Percentiles rank a stretch among this genome's conserved stretches.
Conservation (phyloP, 176 grass and related monocot genomes). For the Musa beccarii region DNA sequence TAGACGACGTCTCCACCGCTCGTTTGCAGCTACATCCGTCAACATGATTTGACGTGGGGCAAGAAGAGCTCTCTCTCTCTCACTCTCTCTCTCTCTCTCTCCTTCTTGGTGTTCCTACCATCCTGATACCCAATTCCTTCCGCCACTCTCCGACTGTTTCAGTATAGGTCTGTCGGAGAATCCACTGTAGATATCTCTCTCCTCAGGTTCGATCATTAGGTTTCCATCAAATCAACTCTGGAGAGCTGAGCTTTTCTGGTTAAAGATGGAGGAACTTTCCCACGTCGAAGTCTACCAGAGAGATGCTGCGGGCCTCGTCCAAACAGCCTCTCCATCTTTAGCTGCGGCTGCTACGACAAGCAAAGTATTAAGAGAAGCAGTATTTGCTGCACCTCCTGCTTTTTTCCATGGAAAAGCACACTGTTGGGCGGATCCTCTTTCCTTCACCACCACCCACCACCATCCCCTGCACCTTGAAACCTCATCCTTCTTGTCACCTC, state of each 20-base stretch:
- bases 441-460: conserved; percentile 14
- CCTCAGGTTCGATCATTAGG: background rate
- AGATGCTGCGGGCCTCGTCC: background rate
- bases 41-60: conserved; percentile 1
- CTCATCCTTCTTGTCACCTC: background rate
- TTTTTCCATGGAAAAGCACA: background rate
- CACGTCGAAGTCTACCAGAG: conserved; percentile 2
- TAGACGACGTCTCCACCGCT: background rate
- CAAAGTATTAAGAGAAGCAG: background rate
- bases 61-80: background rate
- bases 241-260: background rate
- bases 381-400: background rate
- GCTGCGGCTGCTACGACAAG: background rate
- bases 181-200: background rate
- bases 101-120: background rate
- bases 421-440: background rate
- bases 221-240: background rate
- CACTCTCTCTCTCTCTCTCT: background rate
- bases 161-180: background rate
- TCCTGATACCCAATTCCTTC: background rate
- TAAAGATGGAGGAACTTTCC: conserved; percentile 32
- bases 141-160: background rate
- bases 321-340: background rate
- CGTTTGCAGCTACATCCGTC: background rate
- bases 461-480: background rate